These are phyloP conservation scores for Lipomyces oligophaga DNA, from an alignment of 805 yeast species.

Conservation along the genomic window DNA sequence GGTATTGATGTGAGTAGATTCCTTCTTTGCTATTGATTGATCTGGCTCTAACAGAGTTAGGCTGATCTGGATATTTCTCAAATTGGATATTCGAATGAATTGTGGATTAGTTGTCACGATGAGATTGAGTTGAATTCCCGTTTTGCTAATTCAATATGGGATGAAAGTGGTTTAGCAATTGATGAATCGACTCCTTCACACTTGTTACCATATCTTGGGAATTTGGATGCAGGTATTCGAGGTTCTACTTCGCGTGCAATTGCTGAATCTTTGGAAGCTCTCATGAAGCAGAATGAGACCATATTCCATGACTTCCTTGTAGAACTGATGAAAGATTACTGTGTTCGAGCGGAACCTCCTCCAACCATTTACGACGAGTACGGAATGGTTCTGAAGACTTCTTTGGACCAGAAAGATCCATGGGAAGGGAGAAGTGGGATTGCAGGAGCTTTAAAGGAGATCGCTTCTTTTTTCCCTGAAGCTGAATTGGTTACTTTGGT, in stretches of 20 bases:
- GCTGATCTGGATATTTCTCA: constrained; percentile 59
- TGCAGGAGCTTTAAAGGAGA: constrained; percentile 60
- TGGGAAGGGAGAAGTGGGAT: constrained; percentile 86
- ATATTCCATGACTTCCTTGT: constrained; percentile 41
- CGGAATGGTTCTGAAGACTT: constrained; percentile 67
- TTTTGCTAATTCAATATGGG: constrained; percentile 79
- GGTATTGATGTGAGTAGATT: constrained; percentile 33
- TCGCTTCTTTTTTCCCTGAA: constrained; percentile 47
- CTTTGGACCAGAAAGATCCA: constrained; percentile 60
- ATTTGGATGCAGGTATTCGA: constrained; percentile 63
- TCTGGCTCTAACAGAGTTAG: constrained; percentile 6
- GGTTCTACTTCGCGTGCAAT: constrained; percentile 68
- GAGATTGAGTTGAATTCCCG: constrained; percentile 59
- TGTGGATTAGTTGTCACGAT: constrained; percentile 77
- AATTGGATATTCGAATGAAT: constrained; percentile 54
- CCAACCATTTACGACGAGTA: constrained; percentile 72
- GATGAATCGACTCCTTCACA: constrained; percentile 40
- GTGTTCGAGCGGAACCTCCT: constrained; percentile 63
- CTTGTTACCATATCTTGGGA: constrained; percentile 51
- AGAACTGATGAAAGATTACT: constrained; percentile 53
- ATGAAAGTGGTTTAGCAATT: constrained; percentile 61
- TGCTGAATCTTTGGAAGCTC: constrained; percentile 50
- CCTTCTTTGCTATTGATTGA: not conserved
- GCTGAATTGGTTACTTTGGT: constrained; percentile 50
- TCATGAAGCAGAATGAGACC: constrained; percentile 30